Evolutionary conservation across 75 land plant species (phyloP).

Genomic region (Azolla pinnata): DNA sequence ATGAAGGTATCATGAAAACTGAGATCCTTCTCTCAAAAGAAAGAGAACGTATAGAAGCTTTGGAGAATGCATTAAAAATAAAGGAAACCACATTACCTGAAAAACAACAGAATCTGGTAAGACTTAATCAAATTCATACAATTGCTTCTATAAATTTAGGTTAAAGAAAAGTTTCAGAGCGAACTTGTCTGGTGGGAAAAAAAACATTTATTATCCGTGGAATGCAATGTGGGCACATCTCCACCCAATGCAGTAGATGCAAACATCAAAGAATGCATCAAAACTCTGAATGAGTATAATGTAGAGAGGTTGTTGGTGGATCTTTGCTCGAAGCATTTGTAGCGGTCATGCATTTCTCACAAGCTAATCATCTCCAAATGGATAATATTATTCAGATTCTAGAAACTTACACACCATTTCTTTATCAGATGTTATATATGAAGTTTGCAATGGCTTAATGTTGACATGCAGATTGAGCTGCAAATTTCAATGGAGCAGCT

Average conservation of each 20-base stretch:
- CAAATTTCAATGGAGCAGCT: conserved; percentile 32
- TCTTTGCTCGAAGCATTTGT: background rate
- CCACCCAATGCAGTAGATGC: background rate
- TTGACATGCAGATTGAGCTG: conserved; percentile 53
- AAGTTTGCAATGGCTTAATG: no score
- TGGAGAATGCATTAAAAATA: conserved; percentile 17
- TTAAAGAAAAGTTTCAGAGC: no score
- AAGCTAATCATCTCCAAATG: background rate
- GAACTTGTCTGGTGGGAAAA: no score
- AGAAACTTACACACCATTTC: background rate
- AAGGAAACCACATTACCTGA: conserved; percentile 23
- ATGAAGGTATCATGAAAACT: conserved; percentile 15
- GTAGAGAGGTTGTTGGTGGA: background rate
- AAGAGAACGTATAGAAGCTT: conserved; percentile 19
- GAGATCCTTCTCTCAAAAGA: conserved; percentile 16
- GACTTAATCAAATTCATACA: background rate
- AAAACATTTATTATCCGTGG: no score
- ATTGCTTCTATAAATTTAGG: background rate
- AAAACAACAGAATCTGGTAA: conserved; percentile 18
- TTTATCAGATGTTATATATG: no score
- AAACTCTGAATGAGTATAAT: background rate
- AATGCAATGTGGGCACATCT: no score
- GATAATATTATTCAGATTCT: background rate
- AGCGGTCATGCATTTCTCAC: background rate
- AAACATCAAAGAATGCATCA: background rate